Percentiles rank a stretch among this genome's conserved stretches.
Evolutionary conservation across 2,329 filamentous ascomycete species (phyloP).

Genomic region (Exophiala phaeomuriformis): DNA sequence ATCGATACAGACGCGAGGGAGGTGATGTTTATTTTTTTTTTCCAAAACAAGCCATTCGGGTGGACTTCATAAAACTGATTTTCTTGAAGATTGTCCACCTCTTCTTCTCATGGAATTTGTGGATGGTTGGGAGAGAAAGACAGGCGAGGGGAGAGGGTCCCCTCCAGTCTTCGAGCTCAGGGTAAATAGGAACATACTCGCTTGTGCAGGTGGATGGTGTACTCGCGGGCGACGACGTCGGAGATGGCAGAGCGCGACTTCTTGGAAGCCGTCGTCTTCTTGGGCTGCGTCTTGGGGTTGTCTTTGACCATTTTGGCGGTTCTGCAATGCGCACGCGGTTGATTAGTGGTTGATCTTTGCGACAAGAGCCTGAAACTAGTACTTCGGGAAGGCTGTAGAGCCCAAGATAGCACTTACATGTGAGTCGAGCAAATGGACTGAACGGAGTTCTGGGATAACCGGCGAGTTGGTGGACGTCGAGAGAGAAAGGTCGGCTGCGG

Average conservation of each 20-base stretch:
- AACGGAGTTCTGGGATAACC: neutral
- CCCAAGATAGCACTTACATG: neutral
- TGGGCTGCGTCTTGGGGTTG: slow-evolving; percentile 43
- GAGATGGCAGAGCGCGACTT: slow-evolving; percentile 88
- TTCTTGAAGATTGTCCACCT: neutral
- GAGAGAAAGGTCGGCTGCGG: neutral
- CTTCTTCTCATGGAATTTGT: neutral
- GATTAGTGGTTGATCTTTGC: neutral
- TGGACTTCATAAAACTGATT: slow-evolving; percentile 67
- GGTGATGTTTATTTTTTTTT: neutral
- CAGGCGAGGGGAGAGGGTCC: neutral
- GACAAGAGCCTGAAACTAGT: neutral
- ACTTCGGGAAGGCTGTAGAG: neutral
- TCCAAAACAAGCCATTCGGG: slow-evolving; percentile 40
- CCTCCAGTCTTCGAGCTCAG: slow-evolving; percentile 9
- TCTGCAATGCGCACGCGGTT: slow-evolving; percentile 2
- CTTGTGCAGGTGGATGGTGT: slow-evolving; percentile 99
- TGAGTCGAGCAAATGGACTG: neutral
- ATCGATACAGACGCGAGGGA: slow-evolving; percentile 1
- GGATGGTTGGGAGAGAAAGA: too few relatives aligned
- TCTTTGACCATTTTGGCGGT: slow-evolving; percentile 26
- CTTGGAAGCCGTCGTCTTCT: slow-evolving; percentile 63
- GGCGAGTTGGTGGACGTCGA: neutral
- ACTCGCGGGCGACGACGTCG: slow-evolving; percentile 98
- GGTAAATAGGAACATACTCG: slow-evolving; percentile 59